phyloP scores from a whole-genome alignment of 2,329 filamentous ascomycete species.

The Colletotrichum spaethianum region DNA sequence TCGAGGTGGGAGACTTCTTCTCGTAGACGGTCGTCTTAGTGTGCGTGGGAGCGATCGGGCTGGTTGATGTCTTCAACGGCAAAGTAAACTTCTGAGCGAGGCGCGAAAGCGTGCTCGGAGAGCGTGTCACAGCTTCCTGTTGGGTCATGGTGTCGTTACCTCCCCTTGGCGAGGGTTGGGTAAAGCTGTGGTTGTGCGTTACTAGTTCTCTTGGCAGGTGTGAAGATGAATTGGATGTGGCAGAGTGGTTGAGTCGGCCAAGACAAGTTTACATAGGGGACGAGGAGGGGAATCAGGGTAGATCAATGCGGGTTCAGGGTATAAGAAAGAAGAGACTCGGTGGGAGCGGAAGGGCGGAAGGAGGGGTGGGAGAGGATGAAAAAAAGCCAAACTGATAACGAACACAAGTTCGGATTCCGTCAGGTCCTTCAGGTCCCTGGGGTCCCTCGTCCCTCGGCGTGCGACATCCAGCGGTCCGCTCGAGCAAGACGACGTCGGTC shows the following conservation, averaged over 20 bases:
- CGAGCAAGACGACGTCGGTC: neutral
- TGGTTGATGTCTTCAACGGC: conserved; percentile 14
- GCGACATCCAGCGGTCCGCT: conserved; percentile 11
- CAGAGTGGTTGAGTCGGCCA: conserved; percentile 11
- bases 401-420: conserved; percentile 23
- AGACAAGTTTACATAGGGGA: conserved; percentile 18
- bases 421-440: conserved; percentile 4
- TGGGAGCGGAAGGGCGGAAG: neutral
- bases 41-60: neutral
- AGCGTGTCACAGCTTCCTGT: conserved; percentile 1
- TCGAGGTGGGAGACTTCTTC: conserved; percentile 10
- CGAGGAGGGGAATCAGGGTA: neutral
- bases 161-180: conserved; percentile 8
- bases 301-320: conserved; percentile 17
- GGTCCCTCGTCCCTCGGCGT: neutral
- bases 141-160: conserved; percentile 18
- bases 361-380: conserved; percentile 4
- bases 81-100: conserved; percentile 37
- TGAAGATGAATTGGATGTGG: neutral
- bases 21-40: conserved; percentile 31
- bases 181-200: neutral
- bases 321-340: neutral
- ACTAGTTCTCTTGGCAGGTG: conserved; percentile 2
- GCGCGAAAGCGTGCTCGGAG: conserved; percentile 43
- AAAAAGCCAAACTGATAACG: conserved; percentile 29